These are phyloP conservation scores for Glycine soja DNA, from an alignment of 306 rosid genomes.

Conservation along the genomic window DNA sequence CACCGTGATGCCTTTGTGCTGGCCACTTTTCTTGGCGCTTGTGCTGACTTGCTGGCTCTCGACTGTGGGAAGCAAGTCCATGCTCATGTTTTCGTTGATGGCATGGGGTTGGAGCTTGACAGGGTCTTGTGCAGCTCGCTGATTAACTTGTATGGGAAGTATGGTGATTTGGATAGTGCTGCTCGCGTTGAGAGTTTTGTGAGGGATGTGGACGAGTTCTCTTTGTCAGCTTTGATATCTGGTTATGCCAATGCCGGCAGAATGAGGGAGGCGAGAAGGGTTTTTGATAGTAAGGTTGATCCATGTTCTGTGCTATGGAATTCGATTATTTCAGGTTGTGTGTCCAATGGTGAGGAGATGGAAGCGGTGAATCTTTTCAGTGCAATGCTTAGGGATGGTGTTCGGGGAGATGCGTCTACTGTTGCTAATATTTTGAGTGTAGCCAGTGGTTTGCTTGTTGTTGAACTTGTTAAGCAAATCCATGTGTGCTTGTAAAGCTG, in stretches of 20 bases:
- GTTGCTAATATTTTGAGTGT: slow-evolving; percentile 71
- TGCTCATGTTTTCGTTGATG: slow-evolving; percentile 64
- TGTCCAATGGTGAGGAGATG: slow-evolving; percentile 58
- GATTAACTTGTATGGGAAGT: slow-evolving; percentile 72
- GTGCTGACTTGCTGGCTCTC: slow-evolving; percentile 67
- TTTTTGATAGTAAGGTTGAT: slow-evolving; percentile 56
- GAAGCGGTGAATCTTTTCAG: slow-evolving; percentile 68
- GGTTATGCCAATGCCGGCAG: slow-evolving; percentile 72
- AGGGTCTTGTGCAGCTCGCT: slow-evolving; percentile 67
- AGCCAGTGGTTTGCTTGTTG: slow-evolving; percentile 51
- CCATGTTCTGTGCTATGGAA: slow-evolving; percentile 72
- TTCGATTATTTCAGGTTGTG: slow-evolving; percentile 75
- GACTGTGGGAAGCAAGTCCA: slow-evolving; percentile 82
- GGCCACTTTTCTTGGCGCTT: slow-evolving; percentile 67
- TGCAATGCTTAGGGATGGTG: slow-evolving; percentile 62
- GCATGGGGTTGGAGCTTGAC: slow-evolving; percentile 57
- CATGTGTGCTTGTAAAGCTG: slow-evolving; percentile 70
- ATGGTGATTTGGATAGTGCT: slow-evolving; percentile 76
- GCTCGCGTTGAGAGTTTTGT: slow-evolving; percentile 54
- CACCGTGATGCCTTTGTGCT: slow-evolving; percentile 57
- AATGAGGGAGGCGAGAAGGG: slow-evolving; percentile 72
- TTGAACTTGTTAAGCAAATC: slow-evolving; percentile 60
- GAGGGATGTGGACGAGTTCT: slow-evolving; percentile 64
- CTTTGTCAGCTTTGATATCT: slow-evolving; percentile 74
- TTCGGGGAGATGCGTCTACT: slow-evolving; percentile 60